Evolutionary conservation across 2,329 filamentous ascomycete genomes (phyloP), one percentile per base, ranked within the genome.

Genomic region (Aspergillus brasiliensis): DNA sequence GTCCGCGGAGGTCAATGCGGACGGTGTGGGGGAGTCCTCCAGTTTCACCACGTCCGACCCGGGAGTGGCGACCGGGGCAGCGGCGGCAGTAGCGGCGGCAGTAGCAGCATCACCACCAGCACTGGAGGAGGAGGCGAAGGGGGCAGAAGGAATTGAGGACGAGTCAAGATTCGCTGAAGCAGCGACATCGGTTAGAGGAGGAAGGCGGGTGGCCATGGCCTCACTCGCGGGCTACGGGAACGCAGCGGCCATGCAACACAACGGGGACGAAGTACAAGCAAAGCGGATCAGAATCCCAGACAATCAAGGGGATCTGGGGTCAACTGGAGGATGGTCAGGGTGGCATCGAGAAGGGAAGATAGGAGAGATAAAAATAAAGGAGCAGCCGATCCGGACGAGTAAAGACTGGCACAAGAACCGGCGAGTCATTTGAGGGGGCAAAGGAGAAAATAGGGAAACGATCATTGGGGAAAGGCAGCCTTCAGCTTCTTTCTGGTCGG

Each of bases 141-240:
- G 53, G 31, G 58, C 51, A 23, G 58, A 56, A 48, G 57, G 54
- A 2, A 51, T 31, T 15, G 62, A 59, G 49, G 62, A 55, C 10
- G 40, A 27, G 44, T 71, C 67, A 57, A 69, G 61, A 53, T 62
- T 63, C 57, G 66, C 59, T 38, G 69, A 67, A 51, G 66, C 63
- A 61, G 69, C 65, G 63, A 67, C 64, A 72, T 72, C 63, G 51
- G 68, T 66, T 51, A 64, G 62, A 55, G 62, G 62, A 63, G 71
- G 65, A 61, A 68, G 62, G 70, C 65, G 70, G 64, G 63, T 69
- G 68, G 72, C 67, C 73, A 75, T 75, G 66, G 69, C 73, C 73
- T 72, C 64, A 62, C 63, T 68, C 66, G 64, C 63, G 65, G 52
- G 23, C 66, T 65, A 70, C 56, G 51, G 49, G 63, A 61, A 54